These are phyloP conservation scores for Rhodotorula sp. DNA, from an alignment of 1,284 basidiomycete species.

Conservation along the genomic window DNA sequence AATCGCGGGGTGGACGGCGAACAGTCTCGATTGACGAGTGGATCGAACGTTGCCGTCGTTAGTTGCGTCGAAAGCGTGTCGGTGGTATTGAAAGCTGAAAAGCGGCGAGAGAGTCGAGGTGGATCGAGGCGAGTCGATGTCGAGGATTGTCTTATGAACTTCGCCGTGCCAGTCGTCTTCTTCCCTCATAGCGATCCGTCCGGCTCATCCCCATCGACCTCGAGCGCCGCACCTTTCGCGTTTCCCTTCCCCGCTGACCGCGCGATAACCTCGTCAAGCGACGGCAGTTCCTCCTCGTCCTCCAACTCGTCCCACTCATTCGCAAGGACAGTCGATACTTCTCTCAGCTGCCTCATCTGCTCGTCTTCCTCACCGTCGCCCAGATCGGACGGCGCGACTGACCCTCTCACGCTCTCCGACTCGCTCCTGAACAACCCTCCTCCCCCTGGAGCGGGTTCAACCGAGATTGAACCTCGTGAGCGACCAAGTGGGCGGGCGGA, in stretches of 20 bases:
- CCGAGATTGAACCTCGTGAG: conserved; percentile 9
- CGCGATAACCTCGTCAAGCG: not conserved
- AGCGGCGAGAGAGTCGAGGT: no score
- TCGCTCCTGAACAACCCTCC: conserved; percentile 14
- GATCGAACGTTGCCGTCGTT: no score
- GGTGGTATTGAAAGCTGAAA: no score
- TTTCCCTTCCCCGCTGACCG: not conserved
- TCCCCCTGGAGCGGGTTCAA: conserved; percentile 4
- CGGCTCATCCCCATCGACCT: not conserved
- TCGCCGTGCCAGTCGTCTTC: not conserved
- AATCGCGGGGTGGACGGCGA: no score
- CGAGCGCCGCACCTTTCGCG: not conserved
- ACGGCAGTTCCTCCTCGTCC: conserved; percentile 9
- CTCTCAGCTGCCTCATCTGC: not conserved
- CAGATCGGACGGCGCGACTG: not conserved
- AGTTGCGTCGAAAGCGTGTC: no score
- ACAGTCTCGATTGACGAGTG: no score
- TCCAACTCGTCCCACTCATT: not conserved
- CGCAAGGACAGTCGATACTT: conserved; percentile 1
- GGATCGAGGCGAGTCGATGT: no score
- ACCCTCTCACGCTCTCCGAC: conserved; percentile 6
- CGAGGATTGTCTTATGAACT: no score
- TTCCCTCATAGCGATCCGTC: not conserved
- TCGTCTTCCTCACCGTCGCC: conserved; percentile 1
- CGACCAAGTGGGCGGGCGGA: not conserved